Conservation (phyloP, 139 green algal genomes). For the Micractinium sp. region DNA sequence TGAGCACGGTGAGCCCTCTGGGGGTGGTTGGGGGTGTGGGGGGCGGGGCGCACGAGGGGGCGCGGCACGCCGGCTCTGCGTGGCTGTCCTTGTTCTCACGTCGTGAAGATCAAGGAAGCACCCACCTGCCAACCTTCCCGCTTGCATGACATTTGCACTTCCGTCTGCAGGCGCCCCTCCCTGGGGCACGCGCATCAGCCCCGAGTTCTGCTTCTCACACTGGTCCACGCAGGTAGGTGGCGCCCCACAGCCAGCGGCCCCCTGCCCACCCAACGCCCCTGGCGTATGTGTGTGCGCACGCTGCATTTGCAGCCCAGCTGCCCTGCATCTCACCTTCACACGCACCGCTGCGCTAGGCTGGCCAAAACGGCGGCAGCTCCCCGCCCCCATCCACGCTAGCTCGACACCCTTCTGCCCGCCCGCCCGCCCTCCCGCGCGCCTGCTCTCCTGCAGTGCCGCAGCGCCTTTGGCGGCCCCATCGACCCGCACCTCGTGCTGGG, state of each 20-base stretch:
- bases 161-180: slow-evolving; percentile 44
- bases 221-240: slow-evolving; percentile 54
- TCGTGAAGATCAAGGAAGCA: too few relatives aligned
- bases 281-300: background rate
- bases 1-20: slow-evolving; percentile 33
- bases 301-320: background rate
- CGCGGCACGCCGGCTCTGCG: too few relatives aligned
- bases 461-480: slow-evolving; percentile 74
- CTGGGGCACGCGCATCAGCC: slow-evolving; percentile 38
- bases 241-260: too few relatives aligned
- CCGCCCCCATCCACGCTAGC: background rate
- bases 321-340: background rate
- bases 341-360: too few relatives aligned
- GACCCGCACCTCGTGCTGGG: slow-evolving; percentile 89
- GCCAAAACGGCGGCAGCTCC: background rate
- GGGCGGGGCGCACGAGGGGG: too few relatives aligned
- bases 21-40: background rate
- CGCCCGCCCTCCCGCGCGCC: background rate
- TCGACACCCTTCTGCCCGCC: background rate
- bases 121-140: background rate
- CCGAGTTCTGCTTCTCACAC: slow-evolving; percentile 78
- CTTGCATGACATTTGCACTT: too few relatives aligned
- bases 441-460: slow-evolving; percentile 59
- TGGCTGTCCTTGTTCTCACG: background rate
- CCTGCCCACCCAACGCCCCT: background rate